Base-by-base conservation (phyloP, 78 protist genomes). In the Dictyostelium capitatum region DNA sequence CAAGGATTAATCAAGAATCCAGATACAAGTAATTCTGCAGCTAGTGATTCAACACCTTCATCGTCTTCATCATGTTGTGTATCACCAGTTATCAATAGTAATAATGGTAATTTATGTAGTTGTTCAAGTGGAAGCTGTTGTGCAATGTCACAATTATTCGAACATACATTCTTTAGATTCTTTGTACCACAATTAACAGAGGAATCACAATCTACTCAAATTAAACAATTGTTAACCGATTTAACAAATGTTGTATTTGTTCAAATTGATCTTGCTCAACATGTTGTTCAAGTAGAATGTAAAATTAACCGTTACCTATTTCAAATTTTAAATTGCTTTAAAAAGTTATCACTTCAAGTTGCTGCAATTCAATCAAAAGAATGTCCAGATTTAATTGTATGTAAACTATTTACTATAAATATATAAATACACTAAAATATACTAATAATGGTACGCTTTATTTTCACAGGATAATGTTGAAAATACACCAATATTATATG, bases 351-450 rank as follows among this genome's bases (percentile, higher is more conserved):
- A 10, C 30, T 87, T 28, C 12, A 14, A 10, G 51, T 87, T 30
- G 80, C 73, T 0, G 80, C 93, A 43, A 62, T 87, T 37, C 93
- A 87, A 77, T 77, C 93, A 15, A 87, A 77, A 64, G 83, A 87
- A 65, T 87, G 93, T 64, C 93, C 93, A 50, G 30, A 25, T 32
- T 37, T 56, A 54, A 79, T 79, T 53, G 65, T 77, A 50, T 2
- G 43, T 37, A 48, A 8, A 32, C 3, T 73, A 48, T 14, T 25
- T 62, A 32, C 8, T 23, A 6, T 25, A 14, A 25, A 67, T 7
- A 20, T 32, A 32, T 30, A 20, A 32, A 4, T 25, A 30, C 14
- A 0, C 1, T 32, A 67, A 25, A 8, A 50, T 50, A 7, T 25
- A 57, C 17, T 70, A 64, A 54, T 70, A 79, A 82, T 53, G 53